These are phyloP conservation scores for Pleurotus citrinopileatus DNA, from an alignment of 768 basidiomycete genomes.

Conservation along the genomic window DNA sequence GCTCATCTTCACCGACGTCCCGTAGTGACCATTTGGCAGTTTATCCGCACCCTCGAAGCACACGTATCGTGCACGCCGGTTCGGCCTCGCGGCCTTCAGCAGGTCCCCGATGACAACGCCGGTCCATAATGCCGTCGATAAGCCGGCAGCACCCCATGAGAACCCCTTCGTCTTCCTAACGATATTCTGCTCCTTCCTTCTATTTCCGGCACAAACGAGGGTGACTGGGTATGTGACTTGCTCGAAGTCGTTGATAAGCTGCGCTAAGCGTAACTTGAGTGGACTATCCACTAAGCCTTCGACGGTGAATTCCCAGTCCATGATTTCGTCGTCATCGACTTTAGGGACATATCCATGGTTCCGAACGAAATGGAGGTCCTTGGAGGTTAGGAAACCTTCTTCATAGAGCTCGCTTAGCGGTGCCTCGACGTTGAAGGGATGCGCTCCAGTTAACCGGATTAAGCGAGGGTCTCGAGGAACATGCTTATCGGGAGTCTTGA, in stretches of 20 bases:
- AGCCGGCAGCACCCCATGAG: conserved; percentile 49
- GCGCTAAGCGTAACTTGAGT: conserved; percentile 37
- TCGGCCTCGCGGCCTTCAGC: conserved; percentile 42
- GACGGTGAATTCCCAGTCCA: conserved; percentile 44
- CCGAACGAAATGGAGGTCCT: conserved; percentile 54
- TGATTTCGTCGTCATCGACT: conserved; percentile 31
- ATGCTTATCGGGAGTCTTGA: background rate
- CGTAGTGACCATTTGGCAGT: conserved; percentile 59
- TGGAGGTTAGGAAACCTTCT: conserved; percentile 54
- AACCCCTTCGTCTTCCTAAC: conserved; percentile 56
- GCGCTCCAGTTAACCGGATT: conserved; percentile 53
- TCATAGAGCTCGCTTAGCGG: conserved; percentile 40
- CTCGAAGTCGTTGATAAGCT: conserved; percentile 43
- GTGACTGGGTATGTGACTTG: conserved; percentile 60
- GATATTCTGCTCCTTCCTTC: conserved; percentile 65
- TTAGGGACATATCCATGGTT: conserved; percentile 60
- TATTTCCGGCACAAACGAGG: conserved; percentile 61
- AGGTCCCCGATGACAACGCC: conserved; percentile 58
- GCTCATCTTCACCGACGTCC: conserved; percentile 44
- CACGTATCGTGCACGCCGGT: conserved; percentile 40
- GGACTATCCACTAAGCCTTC: conserved; percentile 32
- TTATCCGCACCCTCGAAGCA: conserved; percentile 58
- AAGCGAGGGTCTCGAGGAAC: conserved; percentile 32
- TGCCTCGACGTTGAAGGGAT: conserved; percentile 61
- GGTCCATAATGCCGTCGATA: conserved; percentile 55